Percentiles rank a stretch among this genome's conserved stretches.
Evolutionary conservation across 2,329 filamentous ascomycete genomes (phyloP).

Genomic region (Verticillium dahliae): DNA sequence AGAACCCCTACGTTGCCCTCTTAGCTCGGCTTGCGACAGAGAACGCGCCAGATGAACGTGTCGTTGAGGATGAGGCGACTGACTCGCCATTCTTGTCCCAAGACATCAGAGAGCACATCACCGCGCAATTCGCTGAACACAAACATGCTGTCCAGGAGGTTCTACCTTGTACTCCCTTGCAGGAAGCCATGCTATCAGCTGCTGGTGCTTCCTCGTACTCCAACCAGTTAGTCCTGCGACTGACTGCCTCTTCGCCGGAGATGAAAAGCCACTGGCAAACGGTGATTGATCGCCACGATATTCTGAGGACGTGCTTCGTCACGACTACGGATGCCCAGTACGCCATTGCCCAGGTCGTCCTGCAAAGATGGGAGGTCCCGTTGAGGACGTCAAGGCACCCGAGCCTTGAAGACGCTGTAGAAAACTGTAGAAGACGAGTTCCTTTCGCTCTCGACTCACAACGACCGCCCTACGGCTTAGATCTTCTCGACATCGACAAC

Average conservation of each 20-base stretch:
- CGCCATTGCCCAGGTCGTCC: conserved; percentile 67
- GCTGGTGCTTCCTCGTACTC: conserved; percentile 52
- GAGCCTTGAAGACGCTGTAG: conserved; percentile 25
- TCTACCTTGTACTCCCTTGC: conserved; percentile 77
- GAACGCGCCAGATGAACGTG: background rate
- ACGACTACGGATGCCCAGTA: conserved; percentile 52
- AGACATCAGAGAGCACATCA: background rate
- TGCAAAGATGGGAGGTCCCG: conserved; percentile 34
- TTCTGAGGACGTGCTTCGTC: conserved; percentile 71
- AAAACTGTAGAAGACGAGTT: conserved; percentile 31
- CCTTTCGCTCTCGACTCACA: conserved; percentile 34
- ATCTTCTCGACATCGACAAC: conserved; percentile 25
- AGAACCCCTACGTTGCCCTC: conserved; percentile 57
- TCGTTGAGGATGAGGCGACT: background rate
- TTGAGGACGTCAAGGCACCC: background rate
- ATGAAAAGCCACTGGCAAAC: conserved; percentile 56
- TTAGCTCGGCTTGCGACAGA: conserved; percentile 33
- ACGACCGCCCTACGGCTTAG: conserved; percentile 38
- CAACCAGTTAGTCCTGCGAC: conserved; percentile 62
- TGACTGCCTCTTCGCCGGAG: conserved; percentile 40
- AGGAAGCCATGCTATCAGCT: conserved; percentile 78
- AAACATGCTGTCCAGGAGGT: conserved; percentile 26
- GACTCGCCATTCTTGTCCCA: background rate
- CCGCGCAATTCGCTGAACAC: background rate
- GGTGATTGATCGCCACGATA: conserved; percentile 62